These are phyloP conservation scores for Nakaseomyces uthaithaninus DNA, from an alignment of 1,139 yeast genomes.

Conservation along the genomic window DNA sequence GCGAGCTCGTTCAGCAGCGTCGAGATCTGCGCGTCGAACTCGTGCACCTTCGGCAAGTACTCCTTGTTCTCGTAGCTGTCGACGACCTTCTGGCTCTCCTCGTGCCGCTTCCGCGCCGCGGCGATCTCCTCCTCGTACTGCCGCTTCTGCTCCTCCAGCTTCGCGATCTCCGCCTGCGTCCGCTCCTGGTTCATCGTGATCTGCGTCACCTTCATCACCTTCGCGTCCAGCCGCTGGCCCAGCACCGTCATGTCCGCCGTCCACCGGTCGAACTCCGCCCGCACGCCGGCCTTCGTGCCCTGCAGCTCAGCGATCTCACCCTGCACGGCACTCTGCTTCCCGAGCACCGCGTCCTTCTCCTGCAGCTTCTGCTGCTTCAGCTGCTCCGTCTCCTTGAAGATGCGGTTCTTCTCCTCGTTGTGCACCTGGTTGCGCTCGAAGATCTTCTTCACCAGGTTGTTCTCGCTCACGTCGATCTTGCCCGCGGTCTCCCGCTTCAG, in stretches of 20 bases:
- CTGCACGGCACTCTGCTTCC: slow-evolving; percentile 20
- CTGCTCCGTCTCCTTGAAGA: slow-evolving; percentile 25
- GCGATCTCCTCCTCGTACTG: slow-evolving; percentile 20
- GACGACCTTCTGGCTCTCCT: slow-evolving; percentile 14
- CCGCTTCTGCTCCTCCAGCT: slow-evolving; percentile 17
- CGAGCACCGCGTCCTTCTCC: slow-evolving; percentile 20
- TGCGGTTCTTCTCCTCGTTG: slow-evolving; percentile 19
- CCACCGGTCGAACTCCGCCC: slow-evolving; percentile 20
- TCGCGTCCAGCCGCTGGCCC: slow-evolving; percentile 26
- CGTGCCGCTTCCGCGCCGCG: slow-evolving; percentile 15
- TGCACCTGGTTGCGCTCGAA: slow-evolving; percentile 22
- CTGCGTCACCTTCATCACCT: slow-evolving; percentile 22
- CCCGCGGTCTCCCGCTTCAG: slow-evolving; percentile 21
- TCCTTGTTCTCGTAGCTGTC: slow-evolving; percentile 21
- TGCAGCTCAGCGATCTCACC: slow-evolving; percentile 21
- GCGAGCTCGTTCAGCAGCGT: slow-evolving; percentile 19
- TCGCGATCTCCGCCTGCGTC: slow-evolving; percentile 20
- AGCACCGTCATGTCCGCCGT: slow-evolving; percentile 19
- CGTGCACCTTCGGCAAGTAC: slow-evolving; percentile 22
- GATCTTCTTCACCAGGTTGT: slow-evolving; percentile 19
- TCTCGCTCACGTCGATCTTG: slow-evolving; percentile 24
- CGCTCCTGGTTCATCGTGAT: slow-evolving; percentile 19
- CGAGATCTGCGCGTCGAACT: slow-evolving; percentile 22
- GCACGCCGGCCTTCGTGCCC: slow-evolving; percentile 16
- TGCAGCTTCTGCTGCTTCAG: slow-evolving; percentile 20